These are phyloP conservation scores for Xanthoconium stramineum DNA, from an alignment of 768 basidiomycete species.

Conservation along the genomic window DNA sequence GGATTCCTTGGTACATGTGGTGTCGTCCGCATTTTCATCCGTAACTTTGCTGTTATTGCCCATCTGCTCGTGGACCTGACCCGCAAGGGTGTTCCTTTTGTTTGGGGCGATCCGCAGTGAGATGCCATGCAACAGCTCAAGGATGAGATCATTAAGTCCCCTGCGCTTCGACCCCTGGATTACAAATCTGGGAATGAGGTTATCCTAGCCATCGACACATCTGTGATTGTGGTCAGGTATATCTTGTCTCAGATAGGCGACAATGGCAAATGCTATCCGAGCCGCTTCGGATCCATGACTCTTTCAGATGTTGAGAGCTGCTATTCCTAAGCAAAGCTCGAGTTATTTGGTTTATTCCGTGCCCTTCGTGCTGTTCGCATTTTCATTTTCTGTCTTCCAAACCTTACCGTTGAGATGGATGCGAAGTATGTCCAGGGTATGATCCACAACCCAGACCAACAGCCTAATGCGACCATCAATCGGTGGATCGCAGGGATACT, in stretches of 20 bases:
- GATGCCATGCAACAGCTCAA: too few species aligned
- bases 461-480: too few species aligned
- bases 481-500: background rate
- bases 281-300: background rate
- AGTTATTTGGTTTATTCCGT: background rate
- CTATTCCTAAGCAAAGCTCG: background rate
- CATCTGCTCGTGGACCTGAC: too few species aligned
- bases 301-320: background rate
- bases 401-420: background rate
- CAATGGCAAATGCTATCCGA: background rate
- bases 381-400: background rate
- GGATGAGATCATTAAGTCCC: too few species aligned
- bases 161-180: too few species aligned
- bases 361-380: background rate
- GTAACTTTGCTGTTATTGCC: too few species aligned
- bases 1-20: background rate
- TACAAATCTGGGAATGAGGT: too few species aligned
- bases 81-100: too few species aligned
- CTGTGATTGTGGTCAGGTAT: too few species aligned
- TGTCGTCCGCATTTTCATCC: background rate
- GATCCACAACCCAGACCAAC: background rate
- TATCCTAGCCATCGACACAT: too few species aligned
- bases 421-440: background rate
- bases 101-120: too few species aligned
- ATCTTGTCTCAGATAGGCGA: too few species aligned